Evolutionary conservation across 192 early-diverging fungal species (phyloP).

Genomic region (Linnemannia hyalina): DNA sequence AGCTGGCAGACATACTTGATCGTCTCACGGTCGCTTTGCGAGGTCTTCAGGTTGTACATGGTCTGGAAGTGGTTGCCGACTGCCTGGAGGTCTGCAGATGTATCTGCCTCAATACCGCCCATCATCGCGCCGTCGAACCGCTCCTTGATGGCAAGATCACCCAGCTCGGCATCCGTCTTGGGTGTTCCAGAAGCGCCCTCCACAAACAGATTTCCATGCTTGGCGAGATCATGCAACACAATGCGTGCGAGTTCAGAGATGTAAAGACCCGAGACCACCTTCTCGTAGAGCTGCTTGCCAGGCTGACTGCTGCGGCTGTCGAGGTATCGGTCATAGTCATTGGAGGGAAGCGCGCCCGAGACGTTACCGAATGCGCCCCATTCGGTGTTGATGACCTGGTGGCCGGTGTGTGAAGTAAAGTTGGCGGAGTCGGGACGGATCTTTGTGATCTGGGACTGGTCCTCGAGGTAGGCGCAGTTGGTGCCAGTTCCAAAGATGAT

Average conservation of each 20-base stretch:
- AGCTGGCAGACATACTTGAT: constrained; percentile 87
- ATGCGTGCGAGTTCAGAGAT: constrained; percentile 89
- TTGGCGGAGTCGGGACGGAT: constrained; percentile 66
- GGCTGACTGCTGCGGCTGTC: constrained; percentile 87
- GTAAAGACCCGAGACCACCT: constrained; percentile 95
- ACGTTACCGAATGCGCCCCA: constrained; percentile 94
- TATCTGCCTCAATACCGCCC: constrained; percentile 78
- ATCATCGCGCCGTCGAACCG: constrained; percentile 83
- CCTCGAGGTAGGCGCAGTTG: constrained; percentile 87
- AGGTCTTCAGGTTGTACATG: constrained; percentile 72
- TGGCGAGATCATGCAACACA: constrained; percentile 83
- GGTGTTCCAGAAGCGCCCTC: constrained; percentile 25
- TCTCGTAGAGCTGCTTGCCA: constrained; percentile 87
- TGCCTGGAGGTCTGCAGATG: constrained; percentile 67
- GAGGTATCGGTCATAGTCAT: constrained; percentile 83
- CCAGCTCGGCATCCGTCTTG: constrained; percentile 37
- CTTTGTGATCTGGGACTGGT: constrained; percentile 57
- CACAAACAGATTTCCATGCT: constrained; percentile 79
- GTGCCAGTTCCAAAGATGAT: constrained; percentile 97
- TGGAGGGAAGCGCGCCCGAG: constrained; percentile 80
- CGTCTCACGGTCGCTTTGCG: constrained; percentile 78
- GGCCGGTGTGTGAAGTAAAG: constrained; percentile 60
- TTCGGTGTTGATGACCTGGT: constrained; percentile 95
- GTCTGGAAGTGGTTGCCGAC: constrained; percentile 76
- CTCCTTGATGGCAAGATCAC: constrained; percentile 75